Evolutionary conservation across 129 eudicot genomes (phyloP).

Genomic region (Arctium lappa): DNA sequence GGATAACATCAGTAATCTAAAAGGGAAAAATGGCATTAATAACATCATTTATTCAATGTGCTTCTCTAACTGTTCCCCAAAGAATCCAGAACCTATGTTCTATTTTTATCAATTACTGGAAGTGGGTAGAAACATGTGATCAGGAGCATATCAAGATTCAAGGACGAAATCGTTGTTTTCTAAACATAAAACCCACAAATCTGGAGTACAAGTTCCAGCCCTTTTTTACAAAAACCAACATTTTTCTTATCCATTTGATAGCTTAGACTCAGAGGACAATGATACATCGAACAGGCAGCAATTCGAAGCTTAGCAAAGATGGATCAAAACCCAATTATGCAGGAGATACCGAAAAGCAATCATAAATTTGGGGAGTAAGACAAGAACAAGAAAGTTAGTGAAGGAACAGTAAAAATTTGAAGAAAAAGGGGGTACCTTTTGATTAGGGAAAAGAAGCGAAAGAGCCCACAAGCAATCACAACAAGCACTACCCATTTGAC

Average conservation of each 20-base stretch:
- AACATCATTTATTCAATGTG: not conserved
- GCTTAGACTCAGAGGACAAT: not conserved
- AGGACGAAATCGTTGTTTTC: not conserved
- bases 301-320: constrained; percentile 21
- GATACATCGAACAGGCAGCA: not conserved
- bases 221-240: constrained; percentile 17
- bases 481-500: constrained; percentile 49
- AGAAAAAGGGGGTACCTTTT: constrained; percentile 48
- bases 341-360: constrained; percentile 19
- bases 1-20: too few species aligned
- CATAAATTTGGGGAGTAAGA: constrained; percentile 24
- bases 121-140: constrained; percentile 14
- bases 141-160: constrained; percentile 17
- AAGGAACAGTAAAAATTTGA: constrained; percentile 16
- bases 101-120: not conserved
- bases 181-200: constrained; percentile 19
- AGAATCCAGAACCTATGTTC: not conserved
- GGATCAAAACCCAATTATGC: constrained; percentile 32
- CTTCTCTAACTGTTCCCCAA: not conserved
- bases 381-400: constrained; percentile 25
- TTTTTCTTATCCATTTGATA: constrained; percentile 15
- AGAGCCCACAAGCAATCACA: constrained; percentile 70
- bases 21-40: too few species aligned
- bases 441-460: constrained; percentile 36
- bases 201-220: constrained; percentile 2